Percentiles rank a stretch among this genome's conserved stretches.
phyloP scores from a whole-genome alignment of 305 asterid genomes.

The Ajuga reptans region DNA sequence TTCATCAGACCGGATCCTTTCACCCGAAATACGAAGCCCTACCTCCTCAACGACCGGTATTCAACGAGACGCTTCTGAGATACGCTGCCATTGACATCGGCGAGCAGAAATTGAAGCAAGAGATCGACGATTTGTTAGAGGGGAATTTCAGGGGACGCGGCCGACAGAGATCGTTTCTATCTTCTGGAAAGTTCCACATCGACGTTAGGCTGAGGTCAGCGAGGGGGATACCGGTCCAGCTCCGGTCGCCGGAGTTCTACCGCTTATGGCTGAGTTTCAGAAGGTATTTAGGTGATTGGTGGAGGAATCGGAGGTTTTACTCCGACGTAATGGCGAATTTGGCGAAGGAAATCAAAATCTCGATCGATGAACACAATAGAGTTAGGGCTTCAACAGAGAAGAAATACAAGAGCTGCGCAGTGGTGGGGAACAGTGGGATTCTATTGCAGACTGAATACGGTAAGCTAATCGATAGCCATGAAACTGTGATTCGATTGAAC shows the following conservation, averaged over 20 bases:
- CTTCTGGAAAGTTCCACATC: constrained; percentile 53
- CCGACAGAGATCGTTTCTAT: constrained; percentile 61
- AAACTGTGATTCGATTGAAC: constrained; percentile 71
- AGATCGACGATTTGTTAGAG: constrained; percentile 58
- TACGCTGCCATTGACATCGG: constrained; percentile 56
- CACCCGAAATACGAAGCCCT: constrained; percentile 35
- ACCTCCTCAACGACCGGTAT: constrained; percentile 23
- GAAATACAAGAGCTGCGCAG: constrained; percentile 66
- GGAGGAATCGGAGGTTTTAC: constrained; percentile 45
- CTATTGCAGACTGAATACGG: constrained; percentile 52
- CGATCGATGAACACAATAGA: constrained; percentile 28
- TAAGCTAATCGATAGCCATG: constrained; percentile 58
- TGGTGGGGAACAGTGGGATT: constrained; percentile 95
- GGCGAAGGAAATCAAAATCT: constrained; percentile 24
- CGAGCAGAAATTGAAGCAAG: constrained; percentile 57
- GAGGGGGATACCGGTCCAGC: constrained; percentile 46
- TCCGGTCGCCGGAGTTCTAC: constrained; percentile 68
- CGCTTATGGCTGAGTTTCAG: constrained; percentile 62
- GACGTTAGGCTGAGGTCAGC: constrained; percentile 45
- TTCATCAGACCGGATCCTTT: constrained; percentile 37
- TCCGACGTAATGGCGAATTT: constrained; percentile 48
- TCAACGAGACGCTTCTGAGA: constrained; percentile 56
- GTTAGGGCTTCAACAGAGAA: constrained; percentile 5
- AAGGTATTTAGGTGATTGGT: constrained; percentile 61
- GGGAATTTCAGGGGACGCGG: constrained; percentile 59